These are phyloP conservation scores for Trichoderma orchidacearum DNA, from an alignment of 495 filamentous ascomycete genomes.

Conservation along the genomic window DNA sequence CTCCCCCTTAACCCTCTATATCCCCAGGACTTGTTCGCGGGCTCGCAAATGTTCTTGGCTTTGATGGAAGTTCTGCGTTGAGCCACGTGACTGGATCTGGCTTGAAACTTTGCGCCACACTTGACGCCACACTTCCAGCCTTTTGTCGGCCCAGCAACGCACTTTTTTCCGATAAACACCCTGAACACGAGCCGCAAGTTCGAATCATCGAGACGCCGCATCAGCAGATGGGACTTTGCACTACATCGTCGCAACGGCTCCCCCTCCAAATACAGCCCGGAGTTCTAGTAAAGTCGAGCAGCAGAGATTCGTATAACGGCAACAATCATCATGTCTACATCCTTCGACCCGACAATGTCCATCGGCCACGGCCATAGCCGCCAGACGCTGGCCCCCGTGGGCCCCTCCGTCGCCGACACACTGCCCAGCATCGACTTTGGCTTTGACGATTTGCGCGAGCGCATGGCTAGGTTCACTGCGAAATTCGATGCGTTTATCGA, in stretches of 20 bases:
- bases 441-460: slow-evolving; percentile 87
- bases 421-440: slow-evolving; percentile 89
- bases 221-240: not conserved
- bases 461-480: slow-evolving; percentile 86
- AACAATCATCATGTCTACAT: slow-evolving; percentile 41
- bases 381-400: slow-evolving; percentile 39
- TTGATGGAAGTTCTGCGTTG: not conserved
- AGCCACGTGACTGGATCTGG: not conserved
- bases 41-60: not conserved
- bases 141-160: not conserved
- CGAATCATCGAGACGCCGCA: not conserved
- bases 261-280: too few relatives aligned
- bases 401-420: slow-evolving; percentile 51
- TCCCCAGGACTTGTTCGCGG: too few relatives aligned
- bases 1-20: too few relatives aligned
- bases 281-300: too few relatives aligned
- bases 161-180: not conserved
- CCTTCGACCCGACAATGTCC: slow-evolving; percentile 67
- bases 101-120: not conserved
- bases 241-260: not conserved
- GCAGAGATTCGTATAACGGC: not conserved
- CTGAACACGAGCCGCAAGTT: not conserved
- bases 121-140: too few relatives aligned
- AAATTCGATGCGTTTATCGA: slow-evolving; percentile 93
- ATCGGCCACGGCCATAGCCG: slow-evolving; percentile 58